These are phyloP conservation scores for Cercospora sp. DNA, from an alignment of 2,329 filamentous ascomycete genomes.

Conservation along the genomic window DNA sequence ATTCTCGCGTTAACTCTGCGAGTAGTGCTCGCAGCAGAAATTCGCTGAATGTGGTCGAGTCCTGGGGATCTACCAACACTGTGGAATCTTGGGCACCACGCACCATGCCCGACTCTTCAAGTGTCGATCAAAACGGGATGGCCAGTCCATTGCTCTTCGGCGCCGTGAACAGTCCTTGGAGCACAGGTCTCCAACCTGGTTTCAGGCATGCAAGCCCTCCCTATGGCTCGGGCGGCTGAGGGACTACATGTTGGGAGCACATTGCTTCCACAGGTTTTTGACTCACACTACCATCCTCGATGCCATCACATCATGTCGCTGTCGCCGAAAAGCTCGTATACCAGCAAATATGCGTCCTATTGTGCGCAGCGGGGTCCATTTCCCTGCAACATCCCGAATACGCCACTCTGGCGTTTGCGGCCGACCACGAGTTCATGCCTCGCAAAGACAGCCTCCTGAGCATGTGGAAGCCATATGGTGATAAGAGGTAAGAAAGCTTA, in stretches of 20 bases:
- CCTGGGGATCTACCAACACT: slow-evolving; percentile 30
- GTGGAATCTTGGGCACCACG: slow-evolving; percentile 24
- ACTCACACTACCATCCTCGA: background rate
- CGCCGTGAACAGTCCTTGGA: slow-evolving; percentile 43
- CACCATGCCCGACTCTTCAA: slow-evolving; percentile 25
- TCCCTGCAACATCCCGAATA: background rate
- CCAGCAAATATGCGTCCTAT: background rate
- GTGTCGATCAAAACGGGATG: slow-evolving; percentile 37
- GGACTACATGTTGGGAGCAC: background rate
- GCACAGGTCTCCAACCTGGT: slow-evolving; percentile 24
- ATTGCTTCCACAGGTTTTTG: background rate
- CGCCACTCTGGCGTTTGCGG: background rate
- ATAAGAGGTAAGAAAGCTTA: background rate
- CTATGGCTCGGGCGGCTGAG: slow-evolving; percentile 30
- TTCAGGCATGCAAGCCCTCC: slow-evolving; percentile 26
- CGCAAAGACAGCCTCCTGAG: background rate
- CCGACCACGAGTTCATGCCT: background rate
- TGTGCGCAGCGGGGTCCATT: background rate
- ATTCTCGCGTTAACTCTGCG: slow-evolving; percentile 48
- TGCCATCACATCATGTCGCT: background rate
- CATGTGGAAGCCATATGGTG: background rate
- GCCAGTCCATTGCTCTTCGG: slow-evolving; percentile 47
- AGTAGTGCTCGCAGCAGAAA: slow-evolving; percentile 44
- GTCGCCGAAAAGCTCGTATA: background rate
- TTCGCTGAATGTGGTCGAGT: slow-evolving; percentile 33